Conservation (phyloP, 805 yeast species). For the Brettanomyces naardenensis region DNA sequence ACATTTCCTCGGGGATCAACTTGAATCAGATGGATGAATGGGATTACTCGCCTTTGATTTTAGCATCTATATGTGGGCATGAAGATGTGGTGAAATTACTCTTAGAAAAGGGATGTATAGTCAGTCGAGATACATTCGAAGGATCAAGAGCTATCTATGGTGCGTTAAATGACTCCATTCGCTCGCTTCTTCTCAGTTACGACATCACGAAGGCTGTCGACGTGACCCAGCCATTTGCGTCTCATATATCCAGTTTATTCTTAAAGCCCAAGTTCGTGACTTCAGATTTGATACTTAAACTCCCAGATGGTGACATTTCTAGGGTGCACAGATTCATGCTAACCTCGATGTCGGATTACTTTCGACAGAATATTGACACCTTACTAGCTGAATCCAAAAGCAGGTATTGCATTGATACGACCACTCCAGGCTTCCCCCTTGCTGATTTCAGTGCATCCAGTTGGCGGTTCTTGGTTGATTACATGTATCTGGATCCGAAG, state of each 20-base stretch:
- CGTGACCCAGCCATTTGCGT: slow-evolving; percentile 61
- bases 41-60: slow-evolving; percentile 68
- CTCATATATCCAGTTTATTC: slow-evolving; percentile 50
- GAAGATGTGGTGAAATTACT: slow-evolving; percentile 51
- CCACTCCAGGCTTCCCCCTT: background rate
- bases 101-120: slow-evolving; percentile 60
- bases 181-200: slow-evolving; percentile 47
- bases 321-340: slow-evolving; percentile 33
- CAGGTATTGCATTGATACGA: background rate
- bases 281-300: slow-evolving; percentile 27
- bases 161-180: slow-evolving; percentile 60
- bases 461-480: slow-evolving; percentile 25
- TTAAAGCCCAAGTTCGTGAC: slow-evolving; percentile 19
- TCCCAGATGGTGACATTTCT: slow-evolving; percentile 10
- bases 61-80: slow-evolving; percentile 75
- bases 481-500: slow-evolving; percentile 19
- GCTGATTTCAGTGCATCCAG: slow-evolving; percentile 18
- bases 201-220: slow-evolving; percentile 68
- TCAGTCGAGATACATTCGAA: slow-evolving; percentile 76
- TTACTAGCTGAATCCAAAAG: background rate
- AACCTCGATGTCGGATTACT: slow-evolving; percentile 7
- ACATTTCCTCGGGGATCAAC: slow-evolving; percentile 46
- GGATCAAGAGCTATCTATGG: slow-evolving; percentile 76
- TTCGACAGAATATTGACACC: background rate
- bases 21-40: slow-evolving; percentile 54